Evolutionary conservation across 352 stramenopile genomes (phyloP).

Genomic region (Phytopythium ostracodes): DNA sequence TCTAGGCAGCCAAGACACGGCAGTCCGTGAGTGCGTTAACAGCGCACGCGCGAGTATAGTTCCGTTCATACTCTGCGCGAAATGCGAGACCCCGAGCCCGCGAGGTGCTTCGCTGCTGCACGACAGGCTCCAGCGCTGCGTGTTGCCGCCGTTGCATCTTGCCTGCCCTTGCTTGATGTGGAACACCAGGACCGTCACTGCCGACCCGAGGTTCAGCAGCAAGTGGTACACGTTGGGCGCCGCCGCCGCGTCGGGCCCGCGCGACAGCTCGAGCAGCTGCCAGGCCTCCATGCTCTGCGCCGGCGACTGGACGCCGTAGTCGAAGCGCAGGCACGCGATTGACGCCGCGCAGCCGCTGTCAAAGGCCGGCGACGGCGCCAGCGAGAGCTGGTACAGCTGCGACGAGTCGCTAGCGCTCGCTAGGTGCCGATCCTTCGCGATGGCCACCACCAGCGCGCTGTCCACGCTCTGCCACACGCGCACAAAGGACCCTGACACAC

Average conservation of each 20-base stretch:
- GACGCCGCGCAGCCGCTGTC: conserved; percentile 5
- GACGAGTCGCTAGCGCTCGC: conserved; percentile 16
- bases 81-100: conserved; percentile 17
- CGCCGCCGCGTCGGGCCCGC: not conserved
- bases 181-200: conserved; percentile 33
- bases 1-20: conserved; percentile 9
- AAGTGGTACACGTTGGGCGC: conserved; percentile 31
- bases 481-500: conserved; percentile 10
- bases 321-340: conserved; percentile 33
- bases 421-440: conserved; percentile 23
- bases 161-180: conserved; percentile 8
- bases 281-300: conserved; percentile 35
- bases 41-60: no score
- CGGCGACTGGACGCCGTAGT: conserved; percentile 22
- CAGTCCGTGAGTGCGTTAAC: no score
- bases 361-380: conserved; percentile 37
- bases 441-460: conserved; percentile 36
- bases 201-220: conserved; percentile 38
- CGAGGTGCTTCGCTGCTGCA: not conserved
- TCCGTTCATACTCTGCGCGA: conserved; percentile 20
- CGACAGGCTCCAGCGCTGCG: not conserved
- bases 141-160: not conserved
- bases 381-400: conserved; percentile 28
- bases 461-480: conserved; percentile 61
- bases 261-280: conserved; percentile 39